These are phyloP conservation scores for Mycena alexandri DNA, from an alignment of 768 basidiomycete species.

Conservation along the genomic window DNA sequence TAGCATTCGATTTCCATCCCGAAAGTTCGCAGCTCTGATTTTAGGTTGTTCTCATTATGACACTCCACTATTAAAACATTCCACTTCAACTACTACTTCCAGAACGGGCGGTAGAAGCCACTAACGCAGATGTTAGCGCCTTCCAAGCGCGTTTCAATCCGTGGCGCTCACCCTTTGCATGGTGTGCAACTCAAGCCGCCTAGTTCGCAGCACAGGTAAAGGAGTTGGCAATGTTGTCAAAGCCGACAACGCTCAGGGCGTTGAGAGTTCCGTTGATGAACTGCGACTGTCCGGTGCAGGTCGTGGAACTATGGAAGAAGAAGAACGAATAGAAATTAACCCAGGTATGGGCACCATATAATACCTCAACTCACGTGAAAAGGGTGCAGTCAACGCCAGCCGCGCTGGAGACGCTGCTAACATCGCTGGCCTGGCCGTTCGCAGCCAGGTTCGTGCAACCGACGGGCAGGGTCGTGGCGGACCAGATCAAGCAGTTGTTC, in stretches of 20 bases:
- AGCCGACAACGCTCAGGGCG: constrained; percentile 31
- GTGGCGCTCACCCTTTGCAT: neutral
- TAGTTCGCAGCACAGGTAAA: constrained; percentile 31
- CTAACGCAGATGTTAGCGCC: too few relatives aligned
- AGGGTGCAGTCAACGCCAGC: constrained; percentile 32
- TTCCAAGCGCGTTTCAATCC: neutral
- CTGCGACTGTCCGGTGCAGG: constrained; percentile 30
- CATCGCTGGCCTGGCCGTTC: constrained; percentile 27
- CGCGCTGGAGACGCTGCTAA: constrained; percentile 20
- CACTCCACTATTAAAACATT: too few relatives aligned
- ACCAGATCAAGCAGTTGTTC: constrained; percentile 31
- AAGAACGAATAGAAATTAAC: neutral
- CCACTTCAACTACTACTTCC: too few relatives aligned
- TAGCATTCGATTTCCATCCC: too few relatives aligned
- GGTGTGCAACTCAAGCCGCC: neutral
- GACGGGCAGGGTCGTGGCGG: constrained; percentile 33
- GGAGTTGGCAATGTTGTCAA: constrained; percentile 30
- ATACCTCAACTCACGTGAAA: constrained; percentile 28
- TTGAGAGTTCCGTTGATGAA: constrained; percentile 34
- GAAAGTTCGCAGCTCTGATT: too few relatives aligned
- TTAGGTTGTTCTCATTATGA: too few relatives aligned
- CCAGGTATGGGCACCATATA: neutral
- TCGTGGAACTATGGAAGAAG: constrained; percentile 23
- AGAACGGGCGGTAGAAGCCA: too few relatives aligned
- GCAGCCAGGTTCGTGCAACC: constrained; percentile 33